A percentile compares a stretch with the other conserved stretches of the same genome.
phyloP scores from a whole-genome alignment of 331 rosid genomes.

The Cucumis variabilis region DNA sequence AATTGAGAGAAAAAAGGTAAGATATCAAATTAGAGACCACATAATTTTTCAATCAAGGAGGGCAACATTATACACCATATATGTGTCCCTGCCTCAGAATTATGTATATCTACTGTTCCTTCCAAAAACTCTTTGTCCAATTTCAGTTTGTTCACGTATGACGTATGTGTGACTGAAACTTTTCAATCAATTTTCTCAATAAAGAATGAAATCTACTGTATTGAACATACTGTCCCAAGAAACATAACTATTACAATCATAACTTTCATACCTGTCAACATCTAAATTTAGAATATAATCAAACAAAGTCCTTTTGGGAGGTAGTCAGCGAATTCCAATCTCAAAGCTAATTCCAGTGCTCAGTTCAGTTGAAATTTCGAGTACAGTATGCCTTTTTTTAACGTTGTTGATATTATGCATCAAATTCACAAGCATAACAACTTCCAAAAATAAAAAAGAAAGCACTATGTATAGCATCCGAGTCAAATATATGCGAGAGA shows the following conservation, averaged over 20 bases:
- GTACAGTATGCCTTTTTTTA: neutral
- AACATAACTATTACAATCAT: neutral
- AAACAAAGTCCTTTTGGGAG: neutral
- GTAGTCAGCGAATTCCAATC: neutral
- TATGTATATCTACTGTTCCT: neutral
- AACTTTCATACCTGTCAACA: neutral
- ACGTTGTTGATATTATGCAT: neutral
- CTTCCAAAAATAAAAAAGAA: neutral
- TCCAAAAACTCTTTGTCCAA: neutral
- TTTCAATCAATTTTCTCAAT: neutral
- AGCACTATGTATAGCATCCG: neutral
- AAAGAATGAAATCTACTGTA: neutral
- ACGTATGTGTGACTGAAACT: neutral
- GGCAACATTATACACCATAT: neutral
- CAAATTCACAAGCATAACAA: neutral
- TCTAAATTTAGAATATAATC: neutral
- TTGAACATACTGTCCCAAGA: neutral
- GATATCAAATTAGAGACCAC: neutral
- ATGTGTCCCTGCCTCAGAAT: neutral
- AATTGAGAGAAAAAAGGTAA: neutral
- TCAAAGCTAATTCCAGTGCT: neutral
- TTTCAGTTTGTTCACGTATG: neutral
- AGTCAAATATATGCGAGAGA: slow-evolving; percentile 2
- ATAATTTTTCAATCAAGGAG: neutral
- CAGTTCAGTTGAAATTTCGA: slow-evolving; percentile 5